A percentile compares a stretch with the other conserved stretches of the same genome.
These are phyloP conservation scores for Drosera capensis DNA, from an alignment of 148 eudicot genomes.

Conservation along the genomic window DNA sequence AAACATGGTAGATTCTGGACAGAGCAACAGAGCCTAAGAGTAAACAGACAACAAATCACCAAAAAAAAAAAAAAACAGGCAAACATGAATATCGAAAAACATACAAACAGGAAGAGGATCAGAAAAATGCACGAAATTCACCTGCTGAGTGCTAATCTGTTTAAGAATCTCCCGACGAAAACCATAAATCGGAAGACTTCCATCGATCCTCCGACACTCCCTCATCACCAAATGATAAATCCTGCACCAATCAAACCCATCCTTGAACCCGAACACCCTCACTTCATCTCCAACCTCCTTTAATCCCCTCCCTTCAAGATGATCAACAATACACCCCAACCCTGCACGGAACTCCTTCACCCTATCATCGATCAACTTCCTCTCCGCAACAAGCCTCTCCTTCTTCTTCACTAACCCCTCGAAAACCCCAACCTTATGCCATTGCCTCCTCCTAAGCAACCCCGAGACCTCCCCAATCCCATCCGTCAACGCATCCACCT, in stretches of 20 bases:
- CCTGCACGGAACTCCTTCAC: slow-evolving; percentile 36
- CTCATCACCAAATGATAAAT: slow-evolving; percentile 26
- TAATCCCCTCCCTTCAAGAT: slow-evolving; percentile 10
- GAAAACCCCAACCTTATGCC: not conserved
- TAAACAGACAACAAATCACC: no score
- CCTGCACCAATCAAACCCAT: slow-evolving; percentile 18
- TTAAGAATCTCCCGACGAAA: slow-evolving; percentile 34
- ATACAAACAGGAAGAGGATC: not conserved
- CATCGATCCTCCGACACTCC: slow-evolving; percentile 35
- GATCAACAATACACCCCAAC: slow-evolving; percentile 23
- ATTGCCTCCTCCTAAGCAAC: not conserved
- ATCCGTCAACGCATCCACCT: slow-evolving; percentile 4
- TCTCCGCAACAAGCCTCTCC: slow-evolving; percentile 21
- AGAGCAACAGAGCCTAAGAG: no score
- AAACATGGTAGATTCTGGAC: no score
- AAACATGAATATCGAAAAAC: not conserved
- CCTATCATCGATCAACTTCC: slow-evolving; percentile 25
- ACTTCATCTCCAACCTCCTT: slow-evolving; percentile 3
- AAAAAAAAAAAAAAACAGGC: not conserved
- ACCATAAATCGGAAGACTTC: slow-evolving; percentile 44
- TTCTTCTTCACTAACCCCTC: slow-evolving; percentile 17
- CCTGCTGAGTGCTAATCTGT: slow-evolving; percentile 35
- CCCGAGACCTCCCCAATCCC: slow-evolving; percentile 16
- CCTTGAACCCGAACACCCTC: slow-evolving; percentile 11
- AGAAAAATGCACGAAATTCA: not conserved